phyloP scores from a whole-genome alignment of 352 stramenopile species.

The Phytophthora uliginosa region DNA sequence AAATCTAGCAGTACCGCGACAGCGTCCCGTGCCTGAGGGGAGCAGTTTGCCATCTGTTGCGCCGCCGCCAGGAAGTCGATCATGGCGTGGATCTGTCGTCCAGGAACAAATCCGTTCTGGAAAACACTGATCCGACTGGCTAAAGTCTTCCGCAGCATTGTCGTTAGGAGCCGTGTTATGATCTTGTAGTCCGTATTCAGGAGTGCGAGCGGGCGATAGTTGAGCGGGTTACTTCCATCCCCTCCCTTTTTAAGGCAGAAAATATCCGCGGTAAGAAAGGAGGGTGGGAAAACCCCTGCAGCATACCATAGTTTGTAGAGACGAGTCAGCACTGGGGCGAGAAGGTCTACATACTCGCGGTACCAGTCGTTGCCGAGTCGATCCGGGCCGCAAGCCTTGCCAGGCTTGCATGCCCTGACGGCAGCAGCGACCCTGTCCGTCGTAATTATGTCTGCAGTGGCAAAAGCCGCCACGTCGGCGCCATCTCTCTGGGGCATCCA shows the following conservation, averaged over 20 bases:
- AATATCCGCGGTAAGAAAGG: background rate
- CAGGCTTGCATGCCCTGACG: background rate
- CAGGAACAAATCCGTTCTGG: background rate
- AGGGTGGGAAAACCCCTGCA: background rate
- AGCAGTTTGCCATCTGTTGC: background rate
- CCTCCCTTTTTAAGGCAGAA: background rate
- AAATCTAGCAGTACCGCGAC: background rate
- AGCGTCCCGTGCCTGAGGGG: background rate
- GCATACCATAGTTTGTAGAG: background rate
- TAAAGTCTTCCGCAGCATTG: background rate
- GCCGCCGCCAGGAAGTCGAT: background rate
- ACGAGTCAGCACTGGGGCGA: background rate
- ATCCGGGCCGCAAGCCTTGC: background rate
- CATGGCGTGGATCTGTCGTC: background rate
- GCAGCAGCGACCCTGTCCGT: no score
- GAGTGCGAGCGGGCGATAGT: background rate
- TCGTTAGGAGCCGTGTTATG: background rate
- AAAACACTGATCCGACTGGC: background rate
- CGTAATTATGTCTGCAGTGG: background rate
- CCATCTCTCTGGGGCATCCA: background rate
- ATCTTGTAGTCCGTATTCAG: background rate
- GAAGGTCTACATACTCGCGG: background rate
- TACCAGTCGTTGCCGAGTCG: background rate
- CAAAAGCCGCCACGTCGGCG: background rate
- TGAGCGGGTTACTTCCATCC: background rate